Base-by-base conservation (phyloP, 2,329 filamentous ascomycete genomes). In the Exophiala mesophila region DNA sequence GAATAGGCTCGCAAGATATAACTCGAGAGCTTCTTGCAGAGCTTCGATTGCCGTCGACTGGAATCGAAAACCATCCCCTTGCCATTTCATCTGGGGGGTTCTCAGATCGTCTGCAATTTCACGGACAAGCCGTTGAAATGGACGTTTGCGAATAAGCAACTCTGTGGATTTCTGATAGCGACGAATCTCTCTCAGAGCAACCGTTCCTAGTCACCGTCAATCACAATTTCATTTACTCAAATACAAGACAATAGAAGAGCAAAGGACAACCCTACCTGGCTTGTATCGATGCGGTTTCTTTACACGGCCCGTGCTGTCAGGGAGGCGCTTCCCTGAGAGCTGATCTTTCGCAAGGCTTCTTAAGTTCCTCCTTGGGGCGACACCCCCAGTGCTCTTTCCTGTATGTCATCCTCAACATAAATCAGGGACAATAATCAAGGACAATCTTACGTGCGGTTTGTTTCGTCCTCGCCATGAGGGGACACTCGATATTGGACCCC, bases 151-250 rank as follows among this genome's bases (percentile, higher is more conserved):
- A 71, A 97, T 88, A 59, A 97, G 74, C 36, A 96, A 82, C 74
- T 96, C 88, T 33, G 89, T 95, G 54, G 83, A 86, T 76, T 94
- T 94, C 76, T 96, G 90, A 77, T 96, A 96, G 64, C 85, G 84
- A 76, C 88, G 84, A 62, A 97, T 97, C 76, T 96, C 90, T 79
- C 88, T 86, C 61, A 96, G 83, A 77, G 90, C 90, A 72, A 94
- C 85, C 64, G 90, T 94, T 78, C 79, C 79, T 28, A 28, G 36
- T 38, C 21, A n/a, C 19, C 21, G 34, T 30, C n/a, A n/a, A 32
- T 32, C 18, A 16, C 18, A 15, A 30, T 15, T 30, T 32, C n/a
- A 32, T 18, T 12, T 13, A 32, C 30, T 32, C 10, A 41, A 36
- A 31, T 10, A 31, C n/a, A n/a, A 26, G 36, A 41, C n/a, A 19